Base-by-base conservation (phyloP, 306 rosid species). In the Cicer bijugum region DNA sequence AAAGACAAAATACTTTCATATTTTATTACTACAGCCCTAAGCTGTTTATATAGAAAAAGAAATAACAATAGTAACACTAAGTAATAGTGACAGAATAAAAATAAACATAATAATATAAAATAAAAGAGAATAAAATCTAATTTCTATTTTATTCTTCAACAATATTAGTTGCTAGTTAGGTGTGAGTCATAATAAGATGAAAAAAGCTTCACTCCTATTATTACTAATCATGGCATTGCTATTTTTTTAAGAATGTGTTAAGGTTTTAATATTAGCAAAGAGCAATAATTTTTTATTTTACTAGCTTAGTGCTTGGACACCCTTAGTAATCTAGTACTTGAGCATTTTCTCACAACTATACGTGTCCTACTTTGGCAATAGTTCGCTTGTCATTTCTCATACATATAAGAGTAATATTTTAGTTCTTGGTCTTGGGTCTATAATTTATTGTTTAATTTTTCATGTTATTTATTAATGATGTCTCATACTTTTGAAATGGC, bases 371-470 rank as follows among this genome's bases (percentile, higher is more conserved):
- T 64, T 40, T 23, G 16, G 11, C 45, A 52, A 6, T 20, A 37
- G 35, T 59, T 46, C 6, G 12, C 51, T 7, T 7, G 64, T 64
- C 42, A 38, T 1, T 10, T 61, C 7, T 50, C 69, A 50, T 39
- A 12, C 55, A 75, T 52, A 20, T 40, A 51, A 43, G 66, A 39
- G 12, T 51, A 35, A 48, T 16, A 61, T 16, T 60, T 60, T 61
- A 51, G 53, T 37, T 8, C 11, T 51, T 40, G 16, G 39, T 12
- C n/a, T 39, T 52, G 56, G n/a, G 9, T 43, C 51, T 72, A 47
- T 7, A 47, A 46, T 17, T 39, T 23, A n/a, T 39, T 63, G 6
- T 11, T n/a, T 42, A 20, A 42, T 43, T 53, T 0, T 66, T 33
- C 60, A 75, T 15, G 56, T 23, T 40, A 47, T 6, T 4, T 46